phyloP scores from a whole-genome alignment of 257 asterid genomes.

The Anisodus tanguticus region DNA sequence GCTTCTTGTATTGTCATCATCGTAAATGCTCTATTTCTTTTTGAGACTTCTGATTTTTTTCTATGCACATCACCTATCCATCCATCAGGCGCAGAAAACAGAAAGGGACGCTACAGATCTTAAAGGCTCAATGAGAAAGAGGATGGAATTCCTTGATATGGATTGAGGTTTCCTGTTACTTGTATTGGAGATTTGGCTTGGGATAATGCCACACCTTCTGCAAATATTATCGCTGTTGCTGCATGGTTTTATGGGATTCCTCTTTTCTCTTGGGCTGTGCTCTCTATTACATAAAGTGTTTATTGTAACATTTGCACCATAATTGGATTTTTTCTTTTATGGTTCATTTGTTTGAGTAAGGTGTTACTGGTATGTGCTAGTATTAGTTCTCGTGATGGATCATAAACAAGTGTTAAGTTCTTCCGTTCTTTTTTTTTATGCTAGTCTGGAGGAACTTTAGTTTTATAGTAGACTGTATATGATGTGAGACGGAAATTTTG shows the following conservation, averaged over 20 bases:
- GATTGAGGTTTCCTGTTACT: slow-evolving; percentile 50
- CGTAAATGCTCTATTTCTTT: not conserved
- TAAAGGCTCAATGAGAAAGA: slow-evolving; percentile 88
- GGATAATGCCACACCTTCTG: slow-evolving; percentile 34
- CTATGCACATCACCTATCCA: not conserved
- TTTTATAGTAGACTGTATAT: not conserved
- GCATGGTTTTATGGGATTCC: slow-evolving; percentile 30
- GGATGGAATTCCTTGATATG: slow-evolving; percentile 97
- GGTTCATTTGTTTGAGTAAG: slow-evolving; percentile 6
- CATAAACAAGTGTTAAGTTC: slow-evolving; percentile 26
- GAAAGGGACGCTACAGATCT: slow-evolving; percentile 89
- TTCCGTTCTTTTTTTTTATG: slow-evolving; percentile 27
- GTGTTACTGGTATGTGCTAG: not conserved
- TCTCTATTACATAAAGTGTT: not conserved
- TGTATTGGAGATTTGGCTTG: slow-evolving; percentile 26
- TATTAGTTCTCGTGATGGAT: not conserved
- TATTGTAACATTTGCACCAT: slow-evolving; percentile 37
- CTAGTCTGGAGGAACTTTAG: slow-evolving; percentile 28
- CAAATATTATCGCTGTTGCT: slow-evolving; percentile 50
- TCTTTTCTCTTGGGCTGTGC: not conserved
- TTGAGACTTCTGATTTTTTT: not conserved
- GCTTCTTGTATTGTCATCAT: not conserved
- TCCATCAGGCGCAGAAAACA: slow-evolving; percentile 79
- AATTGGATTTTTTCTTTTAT: slow-evolving; percentile 24
- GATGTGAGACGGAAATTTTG: not conserved